Evolutionary conservation across 2,329 filamentous ascomycete species (phyloP), one percentile per base, ranked within the genome.

Genomic region (Penicillium decumbens): DNA sequence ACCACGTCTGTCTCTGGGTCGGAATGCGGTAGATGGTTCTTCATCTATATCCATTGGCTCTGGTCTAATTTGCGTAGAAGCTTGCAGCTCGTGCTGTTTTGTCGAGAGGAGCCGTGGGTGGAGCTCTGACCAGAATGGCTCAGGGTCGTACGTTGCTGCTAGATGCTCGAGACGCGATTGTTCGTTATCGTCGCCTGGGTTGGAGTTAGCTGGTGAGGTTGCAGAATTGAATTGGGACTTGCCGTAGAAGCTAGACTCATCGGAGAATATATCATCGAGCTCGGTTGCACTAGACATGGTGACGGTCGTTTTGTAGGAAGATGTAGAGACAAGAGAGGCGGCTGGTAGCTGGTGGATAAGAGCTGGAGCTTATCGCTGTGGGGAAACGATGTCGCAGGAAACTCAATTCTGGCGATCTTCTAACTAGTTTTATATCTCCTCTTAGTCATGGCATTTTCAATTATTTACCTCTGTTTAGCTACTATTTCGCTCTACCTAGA

Each of bases 141-240:
- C 58, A 24, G 74, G 66, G 55, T 83, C 71, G 57, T 84, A 83
- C 13, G 61, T 58, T n/a, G 70, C 63, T 12, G 78, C 78, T 40
- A 77, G 74, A n/a, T 69, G 59, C 56, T 80, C 71, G 0, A 86
- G 74, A 1, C 66, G 63, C 15, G 65, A 60, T 43, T 76, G 73
- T 24, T 75, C 72, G 6, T 76, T 67, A 7, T 79, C 73, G 48
- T 82, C 78, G 44, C 85, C 84, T 88, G 56, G 28, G 2, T n/a
- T 3, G 4, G 30, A 10, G 33, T 57, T 30, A 54, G 45, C 4
- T 20, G 25, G 9, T 44, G 18, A 28, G 15, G 9, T 23, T 25
- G 9, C 28, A 33, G 13, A 38, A 7, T 7, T 4, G 3, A 6
- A 18, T 15, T 8, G 29, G 18, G 20, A 43, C 51, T 47, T 57